These are phyloP conservation scores for Saccharomycopsis amapae DNA, from an alignment of 805 yeast genomes.

Conservation along the genomic window DNA sequence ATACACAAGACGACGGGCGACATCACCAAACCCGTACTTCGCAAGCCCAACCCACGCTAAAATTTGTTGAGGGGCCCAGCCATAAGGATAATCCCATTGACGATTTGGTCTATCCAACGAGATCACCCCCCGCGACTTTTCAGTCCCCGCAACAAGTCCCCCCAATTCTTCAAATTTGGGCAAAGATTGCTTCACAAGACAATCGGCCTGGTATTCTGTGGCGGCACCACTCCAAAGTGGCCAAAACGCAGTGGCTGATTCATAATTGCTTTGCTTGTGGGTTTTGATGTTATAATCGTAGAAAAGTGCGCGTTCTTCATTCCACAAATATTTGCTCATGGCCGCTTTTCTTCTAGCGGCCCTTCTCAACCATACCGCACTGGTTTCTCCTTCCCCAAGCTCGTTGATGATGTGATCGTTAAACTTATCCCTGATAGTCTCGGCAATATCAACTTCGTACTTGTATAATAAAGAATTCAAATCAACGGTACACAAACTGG, in stretches of 20 bases:
- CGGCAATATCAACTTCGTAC: constrained; percentile 81
- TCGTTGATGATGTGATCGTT: constrained; percentile 37
- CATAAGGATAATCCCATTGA: constrained; percentile 97
- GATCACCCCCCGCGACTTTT: constrained; percentile 62
- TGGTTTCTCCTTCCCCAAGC: constrained; percentile 36
- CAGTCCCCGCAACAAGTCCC: constrained; percentile 82
- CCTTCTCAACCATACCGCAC: constrained; percentile 53
- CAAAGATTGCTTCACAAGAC: constrained; percentile 49
- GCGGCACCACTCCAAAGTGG: constrained; percentile 81
- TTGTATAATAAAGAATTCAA: constrained; percentile 79
- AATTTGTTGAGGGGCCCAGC: constrained; percentile 99
- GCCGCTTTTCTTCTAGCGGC: constrained; percentile 48
- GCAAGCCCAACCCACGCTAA: constrained; percentile 83
- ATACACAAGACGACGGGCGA: constrained; percentile 65
- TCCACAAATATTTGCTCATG: constrained; percentile 75
- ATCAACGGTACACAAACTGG: constrained; percentile 85
- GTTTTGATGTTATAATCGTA: constrained; percentile 73
- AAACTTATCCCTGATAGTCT: constrained; percentile 49
- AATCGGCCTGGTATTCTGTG: constrained; percentile 57
- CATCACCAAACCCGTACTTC: constrained; percentile 59
- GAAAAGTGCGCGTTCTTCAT: constrained; percentile 66
- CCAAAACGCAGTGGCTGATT: constrained; percentile 88
- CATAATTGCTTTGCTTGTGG: constrained; percentile 53
- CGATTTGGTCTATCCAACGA: constrained; percentile 71
- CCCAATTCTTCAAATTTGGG: constrained; percentile 77